Conservation (phyloP, 2,329 filamentous ascomycete species). For the Trichoderma brevicompactum region DNA sequence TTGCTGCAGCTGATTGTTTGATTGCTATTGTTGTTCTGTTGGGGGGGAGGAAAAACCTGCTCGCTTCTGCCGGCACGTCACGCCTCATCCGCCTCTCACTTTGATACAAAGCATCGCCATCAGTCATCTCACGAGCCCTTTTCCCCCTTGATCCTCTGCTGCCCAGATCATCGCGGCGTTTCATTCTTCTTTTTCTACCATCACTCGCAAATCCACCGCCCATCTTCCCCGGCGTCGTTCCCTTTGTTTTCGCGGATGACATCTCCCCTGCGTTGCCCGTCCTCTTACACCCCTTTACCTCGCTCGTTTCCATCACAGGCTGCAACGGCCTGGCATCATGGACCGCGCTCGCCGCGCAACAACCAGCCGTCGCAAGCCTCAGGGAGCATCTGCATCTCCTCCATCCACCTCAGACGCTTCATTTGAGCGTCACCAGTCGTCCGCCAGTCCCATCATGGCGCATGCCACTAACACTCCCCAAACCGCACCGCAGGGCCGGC, state of each 20-base stretch:
- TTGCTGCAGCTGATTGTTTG: constrained; percentile 29
- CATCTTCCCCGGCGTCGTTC: background rate
- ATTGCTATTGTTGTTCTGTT: constrained; percentile 28
- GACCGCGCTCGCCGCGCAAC: constrained; percentile 45
- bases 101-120: constrained; percentile 27
- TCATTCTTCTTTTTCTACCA: background rate
- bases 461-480: constrained; percentile 39
- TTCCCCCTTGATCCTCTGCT: background rate
- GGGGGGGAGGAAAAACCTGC: constrained; percentile 26
- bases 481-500: constrained; percentile 39
- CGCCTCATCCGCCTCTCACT: constrained; percentile 26
- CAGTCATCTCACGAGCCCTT: constrained; percentile 18
- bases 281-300: constrained; percentile 33
- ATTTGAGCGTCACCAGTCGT: constrained; percentile 40
- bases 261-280: constrained; percentile 24
- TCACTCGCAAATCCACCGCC: background rate
- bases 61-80: constrained; percentile 28
- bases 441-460: constrained; percentile 41
- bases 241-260: constrained; percentile 22
- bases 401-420: constrained; percentile 41
- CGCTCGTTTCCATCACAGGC: constrained; percentile 31
- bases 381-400: constrained; percentile 43
- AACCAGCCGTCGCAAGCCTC: constrained; percentile 41
- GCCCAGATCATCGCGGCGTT: background rate
- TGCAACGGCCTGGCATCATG: constrained; percentile 42